Percentiles rank a stretch among this genome's conserved stretches.
phyloP scores from a whole-genome alignment of 75 land plant genomes.

The Pseudotsuga menziesii region DNA sequence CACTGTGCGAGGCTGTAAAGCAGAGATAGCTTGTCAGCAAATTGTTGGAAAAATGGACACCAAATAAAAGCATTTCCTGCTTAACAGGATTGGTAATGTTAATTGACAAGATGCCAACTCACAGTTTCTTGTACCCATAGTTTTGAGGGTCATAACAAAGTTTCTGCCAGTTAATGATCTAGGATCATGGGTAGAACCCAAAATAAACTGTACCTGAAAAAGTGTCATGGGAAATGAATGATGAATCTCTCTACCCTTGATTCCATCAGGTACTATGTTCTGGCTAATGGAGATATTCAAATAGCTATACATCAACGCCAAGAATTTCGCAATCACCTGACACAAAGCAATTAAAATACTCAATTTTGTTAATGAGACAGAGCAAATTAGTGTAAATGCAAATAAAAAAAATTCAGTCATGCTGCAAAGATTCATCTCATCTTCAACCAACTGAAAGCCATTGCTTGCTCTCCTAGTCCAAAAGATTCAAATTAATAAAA shows the following conservation, averaged over 20 bases:
- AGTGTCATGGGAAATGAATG: constrained; percentile 87
- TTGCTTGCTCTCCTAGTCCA: background rate
- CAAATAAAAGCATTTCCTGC: background rate
- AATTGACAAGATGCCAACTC: background rate
- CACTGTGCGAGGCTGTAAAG: constrained; percentile 70
- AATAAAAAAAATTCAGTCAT: background rate
- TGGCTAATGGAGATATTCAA: constrained; percentile 79
- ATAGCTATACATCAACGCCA: constrained; percentile 87
- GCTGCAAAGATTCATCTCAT: background rate
- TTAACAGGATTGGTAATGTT: background rate
- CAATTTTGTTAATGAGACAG: background rate
- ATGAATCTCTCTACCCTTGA: constrained; percentile 91
- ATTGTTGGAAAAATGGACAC: background rate
- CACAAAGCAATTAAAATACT: constrained; percentile 13
- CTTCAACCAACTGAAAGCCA: background rate
- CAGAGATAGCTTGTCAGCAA: background rate
- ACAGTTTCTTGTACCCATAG: background rate
- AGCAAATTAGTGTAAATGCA: background rate
- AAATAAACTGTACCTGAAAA: constrained; percentile 53
- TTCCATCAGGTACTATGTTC: constrained; percentile 93
- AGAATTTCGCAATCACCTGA: constrained; percentile 88
- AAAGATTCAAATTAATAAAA: background rate
- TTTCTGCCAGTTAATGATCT: background rate
- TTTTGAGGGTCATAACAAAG: background rate
- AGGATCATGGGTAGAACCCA: background rate